phyloP scores from a whole-genome alignment of 1,284 basidiomycete species.

The Takashimella koratensis region DNA sequence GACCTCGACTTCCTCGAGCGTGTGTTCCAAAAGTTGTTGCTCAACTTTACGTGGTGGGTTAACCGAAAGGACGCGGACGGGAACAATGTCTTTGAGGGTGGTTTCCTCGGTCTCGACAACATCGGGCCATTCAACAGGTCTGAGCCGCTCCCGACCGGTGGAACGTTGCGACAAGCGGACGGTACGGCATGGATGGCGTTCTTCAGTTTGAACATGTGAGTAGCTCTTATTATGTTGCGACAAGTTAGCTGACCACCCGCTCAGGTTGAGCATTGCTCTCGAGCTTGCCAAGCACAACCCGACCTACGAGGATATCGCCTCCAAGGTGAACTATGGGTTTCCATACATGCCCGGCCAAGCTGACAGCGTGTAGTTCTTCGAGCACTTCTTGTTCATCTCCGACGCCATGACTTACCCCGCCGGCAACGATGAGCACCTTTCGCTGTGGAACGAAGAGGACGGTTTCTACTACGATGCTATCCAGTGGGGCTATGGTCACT shows the following conservation, averaged over 20 bases:
- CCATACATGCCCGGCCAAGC: too few relatives aligned
- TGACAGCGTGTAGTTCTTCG: constrained; percentile 52
- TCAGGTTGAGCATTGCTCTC: constrained; percentile 89
- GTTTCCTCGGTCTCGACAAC: constrained; percentile 96
- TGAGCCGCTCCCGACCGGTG: constrained; percentile 91
- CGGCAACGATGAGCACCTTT: constrained; percentile 69
- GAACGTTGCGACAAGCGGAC: constrained; percentile 87
- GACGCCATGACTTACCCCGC: constrained; percentile 92
- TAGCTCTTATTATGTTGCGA: not conserved
- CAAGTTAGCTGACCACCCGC: not conserved
- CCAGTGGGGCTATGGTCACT: constrained; percentile 75
- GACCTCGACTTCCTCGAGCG: constrained; percentile 91
- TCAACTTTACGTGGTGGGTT: constrained; percentile 99
- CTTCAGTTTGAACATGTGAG: constrained; percentile 90
- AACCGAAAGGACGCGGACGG: constrained; percentile 95
- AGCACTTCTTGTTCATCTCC: constrained; percentile 94
- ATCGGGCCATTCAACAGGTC: constrained; percentile 98
- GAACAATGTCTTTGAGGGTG: constrained; percentile 95
- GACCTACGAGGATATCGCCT: constrained; percentile 99
- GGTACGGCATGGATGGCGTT: constrained; percentile 99
- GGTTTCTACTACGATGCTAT: constrained; percentile 99
- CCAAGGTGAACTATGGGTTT: constrained; percentile 77
- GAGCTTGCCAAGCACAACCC: constrained; percentile 97
- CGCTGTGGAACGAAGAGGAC: constrained; percentile 92
- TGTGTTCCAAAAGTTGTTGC: constrained; percentile 93